A percentile compares a stretch with the other conserved stretches of the same genome.
Conservation (phyloP, 768 basidiomycete species). For the Suillus plorans region DNA sequence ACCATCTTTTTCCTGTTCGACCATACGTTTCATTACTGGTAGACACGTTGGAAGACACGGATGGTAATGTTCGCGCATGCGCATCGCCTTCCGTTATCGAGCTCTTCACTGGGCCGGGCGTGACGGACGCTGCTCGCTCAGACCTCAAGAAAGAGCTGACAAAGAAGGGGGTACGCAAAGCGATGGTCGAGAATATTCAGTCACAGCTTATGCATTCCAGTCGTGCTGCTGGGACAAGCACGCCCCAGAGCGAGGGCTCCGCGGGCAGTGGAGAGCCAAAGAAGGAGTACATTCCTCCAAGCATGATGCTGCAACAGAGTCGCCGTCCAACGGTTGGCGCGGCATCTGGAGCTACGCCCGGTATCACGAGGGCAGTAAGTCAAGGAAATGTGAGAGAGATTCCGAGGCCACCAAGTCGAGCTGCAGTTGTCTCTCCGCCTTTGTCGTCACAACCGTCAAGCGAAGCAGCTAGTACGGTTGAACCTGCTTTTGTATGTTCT, state of each 20-base stretch:
- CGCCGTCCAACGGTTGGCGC: conserved; percentile 47
- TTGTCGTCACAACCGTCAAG: conserved; percentile 41
- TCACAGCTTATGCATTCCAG: conserved; percentile 54
- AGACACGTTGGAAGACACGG: conserved; percentile 85
- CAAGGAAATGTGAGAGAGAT: conserved; percentile 48
- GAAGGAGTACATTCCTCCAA: conserved; percentile 76
- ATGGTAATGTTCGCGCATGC: conserved; percentile 85
- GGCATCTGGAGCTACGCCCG: conserved; percentile 21
- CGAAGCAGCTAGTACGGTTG: conserved; percentile 48
- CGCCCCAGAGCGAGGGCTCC: conserved; percentile 55
- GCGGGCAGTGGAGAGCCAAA: conserved; percentile 50
- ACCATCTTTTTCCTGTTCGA: conserved; percentile 76
- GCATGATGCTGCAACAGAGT: conserved; percentile 55
- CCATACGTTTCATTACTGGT: conserved; percentile 81
- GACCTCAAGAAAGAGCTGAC: conserved; percentile 92
- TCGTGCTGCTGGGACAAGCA: conserved; percentile 40
- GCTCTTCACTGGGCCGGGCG: conserved; percentile 81
- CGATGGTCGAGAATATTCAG: conserved; percentile 80
- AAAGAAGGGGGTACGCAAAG: conserved; percentile 84
- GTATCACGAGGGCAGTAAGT: conserved; percentile 47
- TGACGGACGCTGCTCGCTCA: conserved; percentile 82
- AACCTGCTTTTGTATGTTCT: conserved; percentile 65
- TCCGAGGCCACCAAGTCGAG: conserved; percentile 61
- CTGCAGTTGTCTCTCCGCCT: conserved; percentile 45
- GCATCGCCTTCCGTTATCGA: conserved; percentile 79